Base-by-base conservation (phyloP, 257 asterid genomes). In the Jasminum sambac region DNA sequence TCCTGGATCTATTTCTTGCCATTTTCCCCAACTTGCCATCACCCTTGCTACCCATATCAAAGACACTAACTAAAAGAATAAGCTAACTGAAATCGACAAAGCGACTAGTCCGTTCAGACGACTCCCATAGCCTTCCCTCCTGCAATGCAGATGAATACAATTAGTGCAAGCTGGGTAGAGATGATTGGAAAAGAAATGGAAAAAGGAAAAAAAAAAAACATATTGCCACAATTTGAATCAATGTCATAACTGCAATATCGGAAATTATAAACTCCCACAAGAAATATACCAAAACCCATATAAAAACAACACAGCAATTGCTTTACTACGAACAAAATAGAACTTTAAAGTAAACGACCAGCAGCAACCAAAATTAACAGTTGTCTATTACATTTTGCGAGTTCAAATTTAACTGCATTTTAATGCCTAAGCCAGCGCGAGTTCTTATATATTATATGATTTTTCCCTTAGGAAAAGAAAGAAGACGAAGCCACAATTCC, bases 121-220 rank as follows among this genome's bases (percentile, higher is more conserved):
- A 74, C 74, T 85, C 79, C 76, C 85, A 79, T 77, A 80, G 78
- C 80, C 76, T 76, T 79, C 70, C 78, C 78, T 76, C 85, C 89
- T 87, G 85, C 79, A 74, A 65, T 21, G 59, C 64, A 46, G 24
- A 72, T 11, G 21, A 65, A 55, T 14, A 67, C 67, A 75, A 69
- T 76, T 46, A 66, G 75, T 6, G 62, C 30, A 52, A 17, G 26
- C 8, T 19, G 17, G 10, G 26, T 8, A 50, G 7, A 25, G 60
- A 52, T 7, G 26, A 52, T 1, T 52, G 57, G 57, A 16, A 5
- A 46, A 21, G 16, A 46, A n/a, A n/a, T n/a, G n/a, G n/a, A 40
- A 40, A 40, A 40, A 40, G 0, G 11, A 43, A 11, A 7, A 13
- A 55, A 13, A 21, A 21, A 30, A 10, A 8, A 55, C 12, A 5